A percentile compares a stretch with the other conserved stretches of the same genome.
These are phyloP conservation scores for Microbotryum silenes-acaulis DNA, from an alignment of 1,284 basidiomycete genomes.

Conservation along the genomic window DNA sequence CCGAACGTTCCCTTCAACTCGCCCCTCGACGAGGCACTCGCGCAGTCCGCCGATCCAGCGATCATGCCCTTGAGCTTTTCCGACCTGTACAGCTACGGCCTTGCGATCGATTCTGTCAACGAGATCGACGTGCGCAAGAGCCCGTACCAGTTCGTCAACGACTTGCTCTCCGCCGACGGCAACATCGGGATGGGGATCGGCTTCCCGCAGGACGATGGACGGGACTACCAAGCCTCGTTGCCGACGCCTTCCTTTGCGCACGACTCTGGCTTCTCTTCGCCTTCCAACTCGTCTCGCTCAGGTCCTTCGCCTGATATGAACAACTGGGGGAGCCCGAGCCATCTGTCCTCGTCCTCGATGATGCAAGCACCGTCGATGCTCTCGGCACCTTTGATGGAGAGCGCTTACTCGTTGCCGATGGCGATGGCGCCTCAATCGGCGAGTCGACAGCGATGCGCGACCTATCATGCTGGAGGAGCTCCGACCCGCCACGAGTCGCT, in stretches of 20 bases:
- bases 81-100: constrained; percentile 31
- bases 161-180: constrained; percentile 7
- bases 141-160: constrained; percentile 11
- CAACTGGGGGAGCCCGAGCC: constrained; percentile 8
- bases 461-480: constrained; percentile 1
- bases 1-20: constrained; percentile 22
- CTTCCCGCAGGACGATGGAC: constrained; percentile 4
- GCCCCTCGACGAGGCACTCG: constrained; percentile 12
- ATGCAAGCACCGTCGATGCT: constrained; percentile 6
- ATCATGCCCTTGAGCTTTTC: constrained; percentile 31
- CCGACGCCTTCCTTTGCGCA: constrained; percentile 10
- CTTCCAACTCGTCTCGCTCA: constrained; percentile 26
- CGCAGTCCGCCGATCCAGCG: not conserved
- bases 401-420: constrained; percentile 12
- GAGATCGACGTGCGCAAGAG: constrained; percentile 19
- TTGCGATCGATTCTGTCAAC: constrained; percentile 15
- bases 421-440: not conserved
- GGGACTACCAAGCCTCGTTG: constrained; percentile 4
- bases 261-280: constrained; percentile 28
- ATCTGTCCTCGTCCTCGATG: constrained; percentile 8
- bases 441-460: constrained; percentile 21
- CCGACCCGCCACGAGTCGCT: not conserved
- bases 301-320: constrained; percentile 28
- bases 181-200: constrained; percentile 10
- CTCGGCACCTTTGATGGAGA: constrained; percentile 15